phyloP scores from a whole-genome alignment of 2,329 filamentous ascomycete genomes.

The Trichoderma sp. region DNA sequence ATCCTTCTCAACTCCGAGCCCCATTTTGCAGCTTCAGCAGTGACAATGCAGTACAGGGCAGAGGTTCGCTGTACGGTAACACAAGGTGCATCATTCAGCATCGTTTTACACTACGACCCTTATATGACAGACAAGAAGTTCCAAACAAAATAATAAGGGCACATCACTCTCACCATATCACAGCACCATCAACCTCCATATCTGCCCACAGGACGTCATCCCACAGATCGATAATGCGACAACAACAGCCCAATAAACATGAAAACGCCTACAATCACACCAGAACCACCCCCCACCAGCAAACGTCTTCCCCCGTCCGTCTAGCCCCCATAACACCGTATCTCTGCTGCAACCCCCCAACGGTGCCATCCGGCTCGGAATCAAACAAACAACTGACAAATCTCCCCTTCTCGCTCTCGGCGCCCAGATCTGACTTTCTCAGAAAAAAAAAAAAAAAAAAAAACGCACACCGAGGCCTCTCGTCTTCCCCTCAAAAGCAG shows the following conservation, averaged over 20 bases:
- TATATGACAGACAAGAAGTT: no score
- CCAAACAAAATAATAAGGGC: neutral
- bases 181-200: no score
- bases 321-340: neutral
- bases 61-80: neutral
- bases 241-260: neutral
- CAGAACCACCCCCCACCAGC: conserved; percentile 13
- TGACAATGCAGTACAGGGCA: neutral
- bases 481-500: no score
- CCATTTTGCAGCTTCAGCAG: neutral
- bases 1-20: neutral
- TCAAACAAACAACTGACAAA: conserved; percentile 8
- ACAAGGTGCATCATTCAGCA: neutral
- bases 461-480: neutral
- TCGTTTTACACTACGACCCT: no score
- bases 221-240: conserved; percentile 24
- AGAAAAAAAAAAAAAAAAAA: neutral
- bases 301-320: neutral
- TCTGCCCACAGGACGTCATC: conserved; percentile 24
- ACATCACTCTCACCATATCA: neutral
- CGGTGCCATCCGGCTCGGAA: conserved; percentile 10
- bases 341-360: conserved; percentile 13
- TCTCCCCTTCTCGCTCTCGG: neutral
- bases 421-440: conserved; percentile 3
- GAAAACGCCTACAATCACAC: neutral